A percentile compares a stretch with the other conserved stretches of the same genome.
phyloP scores from a whole-genome alignment of 208 protist genomes.

The Blastocrithidia nonstop region DNA sequence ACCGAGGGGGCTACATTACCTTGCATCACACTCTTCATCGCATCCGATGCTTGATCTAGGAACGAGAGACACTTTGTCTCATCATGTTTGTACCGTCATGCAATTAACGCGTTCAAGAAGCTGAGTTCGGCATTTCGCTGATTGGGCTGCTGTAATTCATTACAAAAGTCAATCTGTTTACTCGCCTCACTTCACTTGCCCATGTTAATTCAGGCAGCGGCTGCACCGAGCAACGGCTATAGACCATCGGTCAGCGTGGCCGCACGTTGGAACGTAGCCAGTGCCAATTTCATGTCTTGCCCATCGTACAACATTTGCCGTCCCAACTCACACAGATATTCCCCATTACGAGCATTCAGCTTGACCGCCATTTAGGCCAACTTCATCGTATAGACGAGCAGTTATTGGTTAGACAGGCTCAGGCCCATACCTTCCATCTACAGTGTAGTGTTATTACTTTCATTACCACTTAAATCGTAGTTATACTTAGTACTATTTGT shows the following conservation, averaged over 20 bases:
- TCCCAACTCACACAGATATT: conserved; percentile 73
- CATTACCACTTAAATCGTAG: conserved; percentile 5
- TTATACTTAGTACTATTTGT: background rate
- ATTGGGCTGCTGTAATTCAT: conserved; percentile 66
- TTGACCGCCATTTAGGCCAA: conserved; percentile 49
- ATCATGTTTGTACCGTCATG: conserved; percentile 51
- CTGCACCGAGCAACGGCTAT: conserved; percentile 50
- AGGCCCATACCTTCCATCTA: no score
- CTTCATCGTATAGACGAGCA: conserved; percentile 47
- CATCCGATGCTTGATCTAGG: conserved; percentile 70
- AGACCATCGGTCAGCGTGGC: conserved; percentile 61
- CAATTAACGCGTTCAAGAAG: conserved; percentile 63
- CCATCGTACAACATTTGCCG: conserved; percentile 59
- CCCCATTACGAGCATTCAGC: conserved; percentile 37
- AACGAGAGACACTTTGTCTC: conserved; percentile 30
- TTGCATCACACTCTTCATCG: conserved; percentile 44
- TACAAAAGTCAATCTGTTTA: conserved; percentile 76
- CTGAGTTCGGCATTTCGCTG: conserved; percentile 67
- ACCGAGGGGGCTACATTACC: conserved; percentile 45
- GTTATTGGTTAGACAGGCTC: conserved; percentile 14
- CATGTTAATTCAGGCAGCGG: conserved; percentile 43
- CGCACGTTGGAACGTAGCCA: conserved; percentile 57
- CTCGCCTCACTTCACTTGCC: conserved; percentile 42
- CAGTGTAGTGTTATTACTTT: no score
- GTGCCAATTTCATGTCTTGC: conserved; percentile 59